Percentiles rank a stretch among this genome's conserved stretches.
Conservation (phyloP, 2,329 filamentous ascomycete species). For the Fusarium sp. region DNA sequence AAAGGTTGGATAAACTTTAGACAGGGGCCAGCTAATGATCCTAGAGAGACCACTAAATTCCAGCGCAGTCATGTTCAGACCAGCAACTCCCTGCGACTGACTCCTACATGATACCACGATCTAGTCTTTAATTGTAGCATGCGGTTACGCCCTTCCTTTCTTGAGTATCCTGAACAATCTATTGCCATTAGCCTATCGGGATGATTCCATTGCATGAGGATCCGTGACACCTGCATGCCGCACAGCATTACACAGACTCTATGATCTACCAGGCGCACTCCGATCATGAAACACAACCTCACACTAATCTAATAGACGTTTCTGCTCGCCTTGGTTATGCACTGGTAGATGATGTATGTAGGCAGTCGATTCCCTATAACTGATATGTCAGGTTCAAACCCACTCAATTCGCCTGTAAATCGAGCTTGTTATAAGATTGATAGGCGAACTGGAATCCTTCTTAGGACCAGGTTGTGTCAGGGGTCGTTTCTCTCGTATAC, state of each 20-base stretch:
- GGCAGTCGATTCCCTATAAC: background rate
- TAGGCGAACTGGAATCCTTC: background rate
- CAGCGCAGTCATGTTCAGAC: constrained; percentile 9
- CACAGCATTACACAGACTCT: constrained; percentile 4
- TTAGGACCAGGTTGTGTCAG: background rate
- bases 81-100: background rate
- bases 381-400: background rate
- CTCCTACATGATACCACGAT: background rate
- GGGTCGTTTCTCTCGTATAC: background rate
- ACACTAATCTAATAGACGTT: background rate
- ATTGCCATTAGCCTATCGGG: constrained; percentile 9
- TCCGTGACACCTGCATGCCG: background rate
- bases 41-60: background rate
- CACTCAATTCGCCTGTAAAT: background rate
- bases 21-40: constrained; percentile 5
- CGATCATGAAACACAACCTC: constrained; percentile 13
- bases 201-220: constrained; percentile 8
- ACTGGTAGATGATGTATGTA: background rate
- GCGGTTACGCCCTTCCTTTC: background rate
- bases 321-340: background rate
- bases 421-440: background rate
- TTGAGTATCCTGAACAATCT: background rate
- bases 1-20: background rate
- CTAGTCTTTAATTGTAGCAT: background rate
- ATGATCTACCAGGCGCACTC: constrained; percentile 7